A percentile compares a stretch with the other conserved stretches of the same genome.
Conservation (phyloP, 495 filamentous ascomycete species). For the Aspergillus taichungensis region DNA sequence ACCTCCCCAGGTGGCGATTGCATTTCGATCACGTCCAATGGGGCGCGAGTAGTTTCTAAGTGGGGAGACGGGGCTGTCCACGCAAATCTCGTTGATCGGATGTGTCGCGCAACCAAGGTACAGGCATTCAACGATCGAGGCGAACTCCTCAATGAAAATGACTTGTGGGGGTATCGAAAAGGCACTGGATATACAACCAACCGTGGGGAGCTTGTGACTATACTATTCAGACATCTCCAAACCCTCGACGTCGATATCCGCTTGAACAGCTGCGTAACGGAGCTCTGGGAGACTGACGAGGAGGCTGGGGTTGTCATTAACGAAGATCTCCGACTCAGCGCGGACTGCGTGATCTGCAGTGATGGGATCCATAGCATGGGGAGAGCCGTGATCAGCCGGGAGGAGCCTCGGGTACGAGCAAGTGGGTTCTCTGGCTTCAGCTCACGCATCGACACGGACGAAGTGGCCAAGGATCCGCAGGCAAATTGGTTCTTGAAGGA, state of each 20-base stretch:
- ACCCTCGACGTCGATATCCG: background rate
- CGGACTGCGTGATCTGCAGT: background rate
- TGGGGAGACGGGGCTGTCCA: too few species aligned
- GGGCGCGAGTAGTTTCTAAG: too few species aligned
- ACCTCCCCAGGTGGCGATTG: too few species aligned
- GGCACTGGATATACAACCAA: background rate
- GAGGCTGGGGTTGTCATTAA: background rate
- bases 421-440: background rate
- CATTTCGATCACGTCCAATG: too few species aligned
- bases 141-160: too few species aligned
- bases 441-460: too few species aligned
- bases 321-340: background rate
- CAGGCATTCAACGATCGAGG: too few species aligned
- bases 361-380: background rate
- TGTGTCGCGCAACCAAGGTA: too few species aligned
- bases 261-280: background rate
- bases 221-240: background rate
- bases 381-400: background rate
- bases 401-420: background rate
- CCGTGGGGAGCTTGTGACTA: background rate
- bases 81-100: too few species aligned
- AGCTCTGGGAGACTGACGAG: background rate
- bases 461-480: background rate
- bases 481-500: background rate
- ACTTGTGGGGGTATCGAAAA: too few species aligned